Percentiles rank a stretch among this genome's conserved stretches.
Conservation (phyloP, 495 filamentous ascomycete genomes). For the Mycothermus thermophilus region DNA sequence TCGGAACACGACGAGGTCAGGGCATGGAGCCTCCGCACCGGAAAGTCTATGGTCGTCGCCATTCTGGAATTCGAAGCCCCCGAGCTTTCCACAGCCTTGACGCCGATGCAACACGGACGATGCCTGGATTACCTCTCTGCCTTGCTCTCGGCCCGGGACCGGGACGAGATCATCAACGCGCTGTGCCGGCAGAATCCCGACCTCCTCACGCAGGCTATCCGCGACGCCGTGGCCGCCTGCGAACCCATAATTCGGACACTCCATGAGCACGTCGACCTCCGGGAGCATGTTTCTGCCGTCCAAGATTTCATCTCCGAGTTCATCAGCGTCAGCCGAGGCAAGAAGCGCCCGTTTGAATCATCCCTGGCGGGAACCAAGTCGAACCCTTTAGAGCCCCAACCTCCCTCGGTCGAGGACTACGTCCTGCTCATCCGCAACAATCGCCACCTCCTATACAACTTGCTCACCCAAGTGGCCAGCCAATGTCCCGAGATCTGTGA, state of each 20-base stretch:
- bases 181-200: constrained; percentile 47
- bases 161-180: constrained; percentile 42
- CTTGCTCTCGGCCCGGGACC: constrained; percentile 44
- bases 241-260: constrained; percentile 51
- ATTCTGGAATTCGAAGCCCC: constrained; percentile 29
- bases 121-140: constrained; percentile 46
- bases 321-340: constrained; percentile 33
- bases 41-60: constrained; percentile 36
- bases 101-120: constrained; percentile 36
- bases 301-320: constrained; percentile 48
- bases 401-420: constrained; percentile 49
- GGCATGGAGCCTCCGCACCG: constrained; percentile 19
- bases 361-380: too few species aligned
- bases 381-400: constrained; percentile 5
- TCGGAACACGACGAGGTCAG: constrained; percentile 37
- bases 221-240: constrained; percentile 42
- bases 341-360: constrained; percentile 1
- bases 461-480: constrained; percentile 46
- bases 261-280: constrained; percentile 51
- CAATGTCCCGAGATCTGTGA: constrained; percentile 44
- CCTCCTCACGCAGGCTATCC: constrained; percentile 41
- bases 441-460: constrained; percentile 39
- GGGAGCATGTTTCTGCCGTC: constrained; percentile 40
- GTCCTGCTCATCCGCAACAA: constrained; percentile 42
- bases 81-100: constrained; percentile 21